Conservation (phyloP, 768 basidiomycete species). For the Lactarius sp. region DNA sequence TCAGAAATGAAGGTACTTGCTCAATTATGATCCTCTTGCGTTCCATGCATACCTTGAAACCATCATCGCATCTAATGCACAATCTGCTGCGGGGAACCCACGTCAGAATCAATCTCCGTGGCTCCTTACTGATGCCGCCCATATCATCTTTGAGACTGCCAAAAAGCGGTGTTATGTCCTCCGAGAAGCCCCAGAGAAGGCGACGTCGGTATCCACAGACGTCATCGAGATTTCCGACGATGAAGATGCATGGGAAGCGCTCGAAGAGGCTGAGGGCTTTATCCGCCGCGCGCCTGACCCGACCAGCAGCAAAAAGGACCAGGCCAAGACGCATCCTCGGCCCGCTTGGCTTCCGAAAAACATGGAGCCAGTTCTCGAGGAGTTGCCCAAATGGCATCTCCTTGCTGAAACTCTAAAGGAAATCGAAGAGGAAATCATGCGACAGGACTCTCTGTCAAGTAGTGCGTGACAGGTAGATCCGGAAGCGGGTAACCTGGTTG, state of each 20-base stretch:
- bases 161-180: constrained; percentile 76
- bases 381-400: constrained; percentile 90
- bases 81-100: constrained; percentile 44
- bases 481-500: not conserved
- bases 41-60: constrained; percentile 92
- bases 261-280: constrained; percentile 56
- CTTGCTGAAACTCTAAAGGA: constrained; percentile 84
- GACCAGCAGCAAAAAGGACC: constrained; percentile 20
- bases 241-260: constrained; percentile 69
- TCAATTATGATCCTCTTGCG: constrained; percentile 86
- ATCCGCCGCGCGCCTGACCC: constrained; percentile 8
- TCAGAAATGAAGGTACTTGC: constrained; percentile 56
- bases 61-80: constrained; percentile 60
- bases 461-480: constrained; percentile 23
- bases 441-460: constrained; percentile 43
- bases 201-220: constrained; percentile 27
- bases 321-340: constrained; percentile 29
- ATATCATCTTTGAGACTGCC: constrained; percentile 76
- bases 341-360: constrained; percentile 67
- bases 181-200: constrained; percentile 21
- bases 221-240: constrained; percentile 47
- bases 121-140: constrained; percentile 91
- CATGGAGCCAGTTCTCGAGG: constrained; percentile 85
- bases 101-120: constrained; percentile 75
- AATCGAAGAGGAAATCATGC: constrained; percentile 79